Conservation (phyloP, 2,329 filamentous ascomycete genomes). For the Diaporthe humulicola region DNA sequence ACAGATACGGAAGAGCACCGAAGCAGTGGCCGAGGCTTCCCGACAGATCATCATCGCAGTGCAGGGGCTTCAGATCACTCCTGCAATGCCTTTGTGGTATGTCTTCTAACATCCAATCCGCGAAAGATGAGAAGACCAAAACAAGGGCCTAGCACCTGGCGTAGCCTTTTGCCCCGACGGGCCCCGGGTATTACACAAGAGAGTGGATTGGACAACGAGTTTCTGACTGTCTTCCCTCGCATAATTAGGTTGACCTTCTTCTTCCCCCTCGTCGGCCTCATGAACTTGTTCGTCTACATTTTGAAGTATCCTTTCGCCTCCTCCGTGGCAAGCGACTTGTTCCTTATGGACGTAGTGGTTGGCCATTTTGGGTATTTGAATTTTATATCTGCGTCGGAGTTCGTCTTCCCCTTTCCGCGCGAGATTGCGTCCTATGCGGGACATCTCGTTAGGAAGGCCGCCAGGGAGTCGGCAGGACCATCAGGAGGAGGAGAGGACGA, state of each 20-base stretch:
- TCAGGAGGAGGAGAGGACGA: neutral
- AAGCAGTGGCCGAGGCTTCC: conserved; percentile 25
- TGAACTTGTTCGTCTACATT: conserved; percentile 41
- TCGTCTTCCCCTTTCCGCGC: conserved; percentile 10
- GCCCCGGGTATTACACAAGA: too few species aligned
- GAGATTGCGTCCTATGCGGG: conserved; percentile 17
- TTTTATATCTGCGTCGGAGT: conserved; percentile 12
- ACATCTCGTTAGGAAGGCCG: neutral
- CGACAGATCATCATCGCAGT: neutral
- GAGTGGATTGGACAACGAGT: too few species aligned
- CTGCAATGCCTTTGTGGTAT: conserved; percentile 19
- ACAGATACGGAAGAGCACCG: conserved; percentile 21
- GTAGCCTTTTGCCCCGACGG: too few species aligned
- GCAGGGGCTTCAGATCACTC: neutral
- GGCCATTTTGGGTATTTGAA: conserved; percentile 28
- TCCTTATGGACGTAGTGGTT: conserved; percentile 19
- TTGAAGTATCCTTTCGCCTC: conserved; percentile 34
- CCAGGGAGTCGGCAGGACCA: neutral
- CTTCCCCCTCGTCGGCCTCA: conserved; percentile 38
- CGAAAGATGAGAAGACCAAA: too few species aligned
- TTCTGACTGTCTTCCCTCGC: too few species aligned
- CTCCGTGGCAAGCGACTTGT: conserved; percentile 32
- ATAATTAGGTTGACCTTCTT: conserved; percentile 40
- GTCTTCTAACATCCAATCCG: neutral
- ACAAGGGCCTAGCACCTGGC: too few species aligned